Base-by-base conservation (phyloP, 345 rosid species). In the Pugionium cornutum region DNA sequence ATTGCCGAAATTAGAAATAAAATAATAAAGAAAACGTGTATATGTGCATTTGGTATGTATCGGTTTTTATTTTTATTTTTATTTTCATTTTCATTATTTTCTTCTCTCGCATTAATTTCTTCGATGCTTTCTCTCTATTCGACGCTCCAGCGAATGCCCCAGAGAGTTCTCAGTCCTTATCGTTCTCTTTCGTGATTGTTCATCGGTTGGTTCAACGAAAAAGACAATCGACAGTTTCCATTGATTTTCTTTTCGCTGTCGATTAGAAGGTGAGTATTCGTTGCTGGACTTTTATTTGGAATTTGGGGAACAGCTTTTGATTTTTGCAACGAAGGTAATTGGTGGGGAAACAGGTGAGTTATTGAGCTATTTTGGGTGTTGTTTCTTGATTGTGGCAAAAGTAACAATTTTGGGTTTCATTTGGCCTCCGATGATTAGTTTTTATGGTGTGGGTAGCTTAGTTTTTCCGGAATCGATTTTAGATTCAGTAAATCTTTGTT, bases 41-140 rank as follows among this genome's bases (percentile, higher is more conserved):
- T 50, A 58, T 72, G 60, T 65, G 63, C 64, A 55, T 64, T 58
- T 60, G 60, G 57, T 68, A 56, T 47, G 31, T 55, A 66, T 69
- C 47, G 26, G 30, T 7, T 4, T 67, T 26, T 64, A n/a, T 48
- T 7, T 60, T 44, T 27, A 7, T 44, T 46, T 40, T 1, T 34
- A n/a, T n/a, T n/a, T n/a, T n/a, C n/a, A n/a, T n/a, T 6, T n/a
- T 44, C 32, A 7, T 37, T 4, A 3, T 7, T 37, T 43, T 29
- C 5, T 29, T 53, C 36, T 54, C 50, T 70, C 31, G 49, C 75
- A 70, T 70, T 32, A 47, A 37, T 37, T 49, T 46, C 31, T 53
- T 45, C 35, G 36, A 53, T 62, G 50, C 48, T 45, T 53, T 48
- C 36, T 58, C 69, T 66, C 53, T 66, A 9, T 66, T 43, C 64